Percentiles rank a stretch among this genome's conserved stretches.
Conservation (phyloP, 2,329 filamentous ascomycete genomes). For the Davidsoniella eucalypti region DNA sequence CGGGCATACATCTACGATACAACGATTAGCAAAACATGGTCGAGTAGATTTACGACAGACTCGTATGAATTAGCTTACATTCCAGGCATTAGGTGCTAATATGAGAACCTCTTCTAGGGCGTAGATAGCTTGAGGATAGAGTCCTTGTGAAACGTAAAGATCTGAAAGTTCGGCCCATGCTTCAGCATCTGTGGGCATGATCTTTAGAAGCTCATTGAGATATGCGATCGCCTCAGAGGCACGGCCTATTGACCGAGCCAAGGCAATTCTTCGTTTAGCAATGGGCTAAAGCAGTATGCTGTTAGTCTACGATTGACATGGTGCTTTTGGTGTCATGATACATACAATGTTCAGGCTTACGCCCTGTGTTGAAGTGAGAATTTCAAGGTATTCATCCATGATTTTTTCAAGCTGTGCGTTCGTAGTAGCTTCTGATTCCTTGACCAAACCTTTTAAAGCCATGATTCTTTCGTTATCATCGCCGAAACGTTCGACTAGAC, state of each 20-base stretch:
- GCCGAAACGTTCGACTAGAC: conserved; percentile 67
- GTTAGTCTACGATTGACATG: neutral
- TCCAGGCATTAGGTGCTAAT: conserved; percentile 84
- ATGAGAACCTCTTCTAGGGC: conserved; percentile 82
- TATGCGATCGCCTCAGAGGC: conserved; percentile 56
- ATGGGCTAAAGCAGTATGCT: conserved; percentile 42
- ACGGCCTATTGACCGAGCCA: conserved; percentile 59
- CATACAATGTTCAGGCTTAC: conserved; percentile 67
- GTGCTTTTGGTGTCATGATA: conserved; percentile 13
- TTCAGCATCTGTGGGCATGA: conserved; percentile 78
- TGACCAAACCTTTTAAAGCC: conserved; percentile 65
- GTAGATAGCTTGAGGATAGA: conserved; percentile 72
- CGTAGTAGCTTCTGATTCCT: conserved; percentile 63
- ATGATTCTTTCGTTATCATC: conserved; percentile 70
- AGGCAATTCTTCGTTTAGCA: conserved; percentile 65
- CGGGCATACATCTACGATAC: conserved; percentile 61
- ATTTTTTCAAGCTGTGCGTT: conserved; percentile 49
- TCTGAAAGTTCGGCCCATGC: conserved; percentile 86
- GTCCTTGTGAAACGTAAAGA: conserved; percentile 63
- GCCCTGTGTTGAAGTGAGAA: conserved; percentile 34
- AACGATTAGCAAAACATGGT: neutral
- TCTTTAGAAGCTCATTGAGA: conserved; percentile 60
- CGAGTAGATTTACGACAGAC: neutral
- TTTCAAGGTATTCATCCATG: conserved; percentile 60
- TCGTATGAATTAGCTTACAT: conserved; percentile 37